These are phyloP conservation scores for Boletus sp. DNA, from an alignment of 768 basidiomycete species.

Conservation along the genomic window DNA sequence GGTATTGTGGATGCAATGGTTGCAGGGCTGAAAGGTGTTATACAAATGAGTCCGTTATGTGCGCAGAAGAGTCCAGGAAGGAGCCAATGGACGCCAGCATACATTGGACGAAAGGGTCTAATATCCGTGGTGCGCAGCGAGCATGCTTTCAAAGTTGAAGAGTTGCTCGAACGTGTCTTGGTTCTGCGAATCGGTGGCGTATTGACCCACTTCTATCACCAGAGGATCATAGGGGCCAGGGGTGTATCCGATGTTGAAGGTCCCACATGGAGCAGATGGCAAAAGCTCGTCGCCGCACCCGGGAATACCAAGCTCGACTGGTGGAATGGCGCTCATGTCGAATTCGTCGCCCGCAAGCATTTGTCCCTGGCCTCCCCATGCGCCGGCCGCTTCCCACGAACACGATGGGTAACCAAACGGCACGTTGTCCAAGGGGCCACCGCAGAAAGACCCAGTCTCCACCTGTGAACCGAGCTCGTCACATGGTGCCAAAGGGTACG, in stretches of 20 bases:
- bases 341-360: conserved; percentile 60
- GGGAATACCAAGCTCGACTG: conserved; percentile 56
- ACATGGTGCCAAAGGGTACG: conserved; percentile 20
- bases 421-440: conserved; percentile 21
- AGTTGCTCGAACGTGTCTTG: conserved; percentile 36
- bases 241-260: conserved; percentile 22
- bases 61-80: conserved; percentile 24
- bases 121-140: conserved; percentile 30
- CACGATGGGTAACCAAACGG: conserved; percentile 31
- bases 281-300: conserved; percentile 38
- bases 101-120: conserved; percentile 31
- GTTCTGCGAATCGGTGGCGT: conserved; percentile 27
- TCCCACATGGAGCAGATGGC: conserved; percentile 5
- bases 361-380: conserved; percentile 36
- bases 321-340: conserved; percentile 61
- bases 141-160: conserved; percentile 38
- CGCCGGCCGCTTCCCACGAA: conserved; percentile 30
- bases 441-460: conserved; percentile 16
- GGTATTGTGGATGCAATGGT: conserved; percentile 28
- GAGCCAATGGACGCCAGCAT: conserved; percentile 36
- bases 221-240: conserved; percentile 24
- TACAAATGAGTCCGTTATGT: conserved; percentile 32
- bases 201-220: conserved; percentile 32
- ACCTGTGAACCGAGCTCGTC: conserved; percentile 14
- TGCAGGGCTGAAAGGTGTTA: conserved; percentile 21